Evolutionary conservation across 176 grass and related monocot species (phyloP).

Genomic region (Hordeum vulgare): DNA sequence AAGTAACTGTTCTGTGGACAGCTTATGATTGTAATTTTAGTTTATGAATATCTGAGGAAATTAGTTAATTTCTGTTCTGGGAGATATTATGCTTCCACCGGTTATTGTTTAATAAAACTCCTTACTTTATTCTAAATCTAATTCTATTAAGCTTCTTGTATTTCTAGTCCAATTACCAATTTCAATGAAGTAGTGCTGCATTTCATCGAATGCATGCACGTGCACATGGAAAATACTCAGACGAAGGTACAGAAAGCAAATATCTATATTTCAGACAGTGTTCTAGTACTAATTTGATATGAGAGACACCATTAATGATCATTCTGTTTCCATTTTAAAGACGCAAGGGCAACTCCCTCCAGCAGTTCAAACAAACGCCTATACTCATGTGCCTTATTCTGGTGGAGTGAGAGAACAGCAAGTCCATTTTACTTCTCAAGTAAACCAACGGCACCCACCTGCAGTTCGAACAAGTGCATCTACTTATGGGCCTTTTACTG

Average conservation of each 20-base stretch:
- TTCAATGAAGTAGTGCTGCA: conserved; percentile 74
- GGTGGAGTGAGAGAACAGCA: conserved; percentile 34
- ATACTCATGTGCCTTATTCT: conserved; percentile 29
- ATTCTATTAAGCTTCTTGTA: conserved; percentile 5
- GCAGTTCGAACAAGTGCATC: conserved; percentile 25
- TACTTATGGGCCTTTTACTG: conserved; percentile 31
- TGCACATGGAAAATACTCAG: conserved; percentile 49
- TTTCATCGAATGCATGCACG: conserved; percentile 68
- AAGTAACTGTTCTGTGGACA: neutral
- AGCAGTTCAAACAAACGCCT: conserved; percentile 23
- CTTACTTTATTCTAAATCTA: neutral
- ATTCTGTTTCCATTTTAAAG: conserved; percentile 33
- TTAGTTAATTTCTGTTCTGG: conserved; percentile 1
- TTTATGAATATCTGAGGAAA: conserved; percentile 13
- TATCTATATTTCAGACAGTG: neutral
- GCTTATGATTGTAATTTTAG: conserved; percentile 2
- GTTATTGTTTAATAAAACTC: conserved; percentile 7
- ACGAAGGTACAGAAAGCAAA: conserved; percentile 32
- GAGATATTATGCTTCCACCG: neutral
- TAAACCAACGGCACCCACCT: conserved; percentile 23
- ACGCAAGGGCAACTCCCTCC: conserved; percentile 16
- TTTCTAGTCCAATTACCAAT: conserved; percentile 62
- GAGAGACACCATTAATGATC: neutral
- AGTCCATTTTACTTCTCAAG: conserved; percentile 37
- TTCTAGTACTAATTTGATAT: neutral